These are phyloP conservation scores for Crassisporium funariophilum DNA, from an alignment of 768 basidiomycete species.

Conservation along the genomic window DNA sequence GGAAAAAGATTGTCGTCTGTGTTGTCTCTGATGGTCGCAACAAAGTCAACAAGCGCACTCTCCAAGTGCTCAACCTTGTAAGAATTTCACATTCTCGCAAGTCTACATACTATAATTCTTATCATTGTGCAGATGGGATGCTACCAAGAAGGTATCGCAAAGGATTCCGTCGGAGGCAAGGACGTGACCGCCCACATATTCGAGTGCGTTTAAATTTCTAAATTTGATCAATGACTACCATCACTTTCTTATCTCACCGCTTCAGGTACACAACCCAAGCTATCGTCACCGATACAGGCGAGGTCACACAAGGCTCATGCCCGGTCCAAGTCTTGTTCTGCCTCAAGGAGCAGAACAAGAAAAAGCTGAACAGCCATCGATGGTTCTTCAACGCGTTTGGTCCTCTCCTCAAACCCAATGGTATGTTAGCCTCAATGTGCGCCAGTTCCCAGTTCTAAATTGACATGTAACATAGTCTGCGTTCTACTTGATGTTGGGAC, in stretches of 20 bases:
- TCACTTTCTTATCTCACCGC: neutral
- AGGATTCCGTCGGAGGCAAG: conserved; percentile 85
- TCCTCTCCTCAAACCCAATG: conserved; percentile 83
- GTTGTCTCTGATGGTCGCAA: conserved; percentile 83
- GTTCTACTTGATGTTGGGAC: conserved; percentile 94
- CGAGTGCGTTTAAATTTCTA: conserved; percentile 53
- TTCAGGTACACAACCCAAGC: conserved; percentile 76
- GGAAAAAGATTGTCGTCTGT: conserved; percentile 91
- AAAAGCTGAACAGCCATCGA: conserved; percentile 93
- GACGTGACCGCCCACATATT: conserved; percentile 94
- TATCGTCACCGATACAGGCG: conserved; percentile 76
- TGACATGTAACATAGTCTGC: conserved; percentile 55
- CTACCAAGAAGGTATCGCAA: conserved; percentile 89
- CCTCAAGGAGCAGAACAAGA: conserved; percentile 95
- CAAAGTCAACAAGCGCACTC: conserved; percentile 88
- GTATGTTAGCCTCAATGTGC: conserved; percentile 33
- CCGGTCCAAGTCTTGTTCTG: conserved; percentile 90
- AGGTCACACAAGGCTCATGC: conserved; percentile 74
- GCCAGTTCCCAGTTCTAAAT: conserved; percentile 3
- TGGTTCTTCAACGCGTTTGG: conserved; percentile 99
- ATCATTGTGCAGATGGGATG: conserved; percentile 65
- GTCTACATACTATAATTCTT: neutral
- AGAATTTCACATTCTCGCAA: conserved; percentile 19
- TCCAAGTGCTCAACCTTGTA: conserved; percentile 85
- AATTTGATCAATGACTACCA: neutral